These are phyloP conservation scores for Antitrichia curtipendula DNA, from an alignment of 225 moss, liverwort and hornwort genomes.

Conservation along the genomic window DNA sequence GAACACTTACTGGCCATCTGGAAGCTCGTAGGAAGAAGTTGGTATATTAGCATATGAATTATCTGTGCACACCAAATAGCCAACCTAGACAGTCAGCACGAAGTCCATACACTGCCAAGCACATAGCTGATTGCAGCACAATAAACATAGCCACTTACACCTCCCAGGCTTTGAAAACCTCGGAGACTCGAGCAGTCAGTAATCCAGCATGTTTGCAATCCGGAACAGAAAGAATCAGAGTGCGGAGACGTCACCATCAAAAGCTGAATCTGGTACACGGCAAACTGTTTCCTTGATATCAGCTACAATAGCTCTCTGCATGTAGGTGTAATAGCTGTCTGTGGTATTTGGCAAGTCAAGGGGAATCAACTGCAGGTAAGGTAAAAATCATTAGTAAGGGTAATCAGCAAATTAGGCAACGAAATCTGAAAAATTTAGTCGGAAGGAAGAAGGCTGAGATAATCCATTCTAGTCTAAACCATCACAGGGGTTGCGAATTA, in stretches of 20 bases:
- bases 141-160: not conserved
- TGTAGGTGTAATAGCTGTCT: conserved; percentile 64
- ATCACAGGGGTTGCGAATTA: not conserved
- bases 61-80: conserved; percentile 31
- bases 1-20: conserved; percentile 75
- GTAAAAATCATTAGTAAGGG: not conserved
- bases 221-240: not conserved
- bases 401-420: not conserved
- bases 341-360: conserved; percentile 66
- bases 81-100: not conserved
- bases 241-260: conserved; percentile 45
- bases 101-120: not conserved
- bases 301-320: conserved; percentile 69
- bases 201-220: not conserved
- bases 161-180: not conserved
- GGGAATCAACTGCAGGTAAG: conserved; percentile 39
- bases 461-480: not conserved
- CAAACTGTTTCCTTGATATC: conserved; percentile 93
- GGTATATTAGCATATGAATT: conserved; percentile 81
- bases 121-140: not conserved
- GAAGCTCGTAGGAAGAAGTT: conserved; percentile 88
- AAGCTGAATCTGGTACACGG: conserved; percentile 76
- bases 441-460: not conserved
- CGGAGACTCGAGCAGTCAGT: not conserved
- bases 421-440: not conserved